Conservation (phyloP, 1,284 basidiomycete genomes). For the Ustilago vetiveriae region DNA sequence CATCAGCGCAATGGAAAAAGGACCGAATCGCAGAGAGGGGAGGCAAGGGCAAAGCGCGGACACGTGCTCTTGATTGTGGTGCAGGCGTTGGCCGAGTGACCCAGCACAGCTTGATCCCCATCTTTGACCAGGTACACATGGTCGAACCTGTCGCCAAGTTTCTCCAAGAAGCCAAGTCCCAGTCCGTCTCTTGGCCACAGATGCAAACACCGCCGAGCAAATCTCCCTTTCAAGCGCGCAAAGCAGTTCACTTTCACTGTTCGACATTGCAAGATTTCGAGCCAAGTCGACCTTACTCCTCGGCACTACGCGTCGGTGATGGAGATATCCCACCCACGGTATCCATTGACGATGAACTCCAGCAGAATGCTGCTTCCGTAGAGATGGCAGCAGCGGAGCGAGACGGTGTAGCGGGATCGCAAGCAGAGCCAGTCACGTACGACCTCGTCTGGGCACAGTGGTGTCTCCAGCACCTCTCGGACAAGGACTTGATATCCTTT, state of each 20-base stretch:
- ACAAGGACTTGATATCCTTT: constrained; percentile 61
- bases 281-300: constrained; percentile 48
- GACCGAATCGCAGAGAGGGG: constrained; percentile 50
- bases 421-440: constrained; percentile 48
- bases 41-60: constrained; percentile 50
- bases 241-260: constrained; percentile 62
- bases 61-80: constrained; percentile 63
- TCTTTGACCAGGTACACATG: constrained; percentile 65
- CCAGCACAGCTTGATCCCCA: constrained; percentile 57
- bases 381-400: background rate
- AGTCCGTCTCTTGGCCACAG: constrained; percentile 49
- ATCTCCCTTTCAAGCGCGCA: constrained; percentile 58
- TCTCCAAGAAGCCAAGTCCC: constrained; percentile 55
- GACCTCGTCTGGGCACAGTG: constrained; percentile 66
- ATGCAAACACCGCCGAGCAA: constrained; percentile 44
- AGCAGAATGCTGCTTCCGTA: background rate
- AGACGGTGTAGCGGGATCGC: constrained; percentile 33
- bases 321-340: constrained; percentile 25
- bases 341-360: constrained; percentile 27
- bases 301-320: constrained; percentile 16
- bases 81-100: constrained; percentile 66
- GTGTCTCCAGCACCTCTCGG: constrained; percentile 65
- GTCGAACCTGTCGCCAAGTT: constrained; percentile 66
- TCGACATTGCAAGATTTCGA: constrained; percentile 62
- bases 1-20: constrained; percentile 49